Evolutionary conservation across 306 rosid genomes (phyloP).

Genomic region (Dryas drummondii): DNA sequence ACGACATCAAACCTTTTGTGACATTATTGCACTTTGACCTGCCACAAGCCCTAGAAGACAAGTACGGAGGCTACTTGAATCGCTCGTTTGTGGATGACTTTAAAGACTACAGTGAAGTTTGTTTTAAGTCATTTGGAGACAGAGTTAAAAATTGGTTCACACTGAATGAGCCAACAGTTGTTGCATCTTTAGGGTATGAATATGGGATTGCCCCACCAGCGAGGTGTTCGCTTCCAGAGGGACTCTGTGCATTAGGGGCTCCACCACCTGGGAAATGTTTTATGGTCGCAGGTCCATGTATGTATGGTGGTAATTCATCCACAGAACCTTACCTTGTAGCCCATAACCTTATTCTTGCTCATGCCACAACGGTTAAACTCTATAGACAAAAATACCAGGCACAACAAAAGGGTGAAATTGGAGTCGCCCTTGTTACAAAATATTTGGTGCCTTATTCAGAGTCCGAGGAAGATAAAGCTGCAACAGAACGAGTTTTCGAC

Average conservation of each 20-base stretch:
- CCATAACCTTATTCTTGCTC: constrained; percentile 41
- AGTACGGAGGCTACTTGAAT: constrained; percentile 38
- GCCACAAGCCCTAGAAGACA: constrained; percentile 38
- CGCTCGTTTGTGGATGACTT: constrained; percentile 30
- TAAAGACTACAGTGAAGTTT: constrained; percentile 40
- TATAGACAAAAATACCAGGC: constrained; percentile 36
- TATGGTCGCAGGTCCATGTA: constrained; percentile 13
- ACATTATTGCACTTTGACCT: constrained; percentile 37
- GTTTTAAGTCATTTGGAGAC: constrained; percentile 51
- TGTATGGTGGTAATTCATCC: constrained; percentile 27
- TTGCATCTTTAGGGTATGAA: constrained; percentile 33
- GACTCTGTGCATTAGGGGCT: constrained; percentile 33
- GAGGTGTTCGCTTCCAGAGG: constrained; percentile 46
- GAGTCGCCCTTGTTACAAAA: constrained; percentile 25
- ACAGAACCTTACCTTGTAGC: constrained; percentile 35
- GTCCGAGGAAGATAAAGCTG: constrained; percentile 33
- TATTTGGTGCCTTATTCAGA: constrained; percentile 25
- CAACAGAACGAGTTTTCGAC: constrained; percentile 30
- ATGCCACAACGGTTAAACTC: constrained; percentile 30
- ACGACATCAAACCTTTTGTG: constrained; percentile 37
- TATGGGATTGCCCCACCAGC: constrained; percentile 49
- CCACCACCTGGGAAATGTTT: constrained; percentile 47
- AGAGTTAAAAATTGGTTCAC: constrained; percentile 58
- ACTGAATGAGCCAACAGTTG: constrained; percentile 39
- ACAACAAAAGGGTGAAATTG: constrained; percentile 44